Evolutionary conservation across 371 early-diverging fungal species (phyloP).

Genomic region (Rhizopus delemar): DNA sequence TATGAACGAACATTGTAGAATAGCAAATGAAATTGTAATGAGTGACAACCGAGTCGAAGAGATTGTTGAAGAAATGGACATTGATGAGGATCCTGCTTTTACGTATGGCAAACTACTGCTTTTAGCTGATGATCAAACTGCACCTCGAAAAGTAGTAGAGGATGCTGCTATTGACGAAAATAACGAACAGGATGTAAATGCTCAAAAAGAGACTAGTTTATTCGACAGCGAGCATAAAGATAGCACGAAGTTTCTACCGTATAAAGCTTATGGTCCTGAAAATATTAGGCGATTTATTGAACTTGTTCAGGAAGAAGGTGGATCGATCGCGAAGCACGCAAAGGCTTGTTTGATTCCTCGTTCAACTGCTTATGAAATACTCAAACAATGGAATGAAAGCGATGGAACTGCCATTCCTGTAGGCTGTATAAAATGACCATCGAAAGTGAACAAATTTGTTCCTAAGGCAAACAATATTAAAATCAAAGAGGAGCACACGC

Average conservation of each 20-base stretch:
- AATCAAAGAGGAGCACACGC: conserved; percentile 6
- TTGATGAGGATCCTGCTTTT: conserved; percentile 18
- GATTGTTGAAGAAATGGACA: conserved; percentile 13
- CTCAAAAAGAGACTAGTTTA: conserved; percentile 11
- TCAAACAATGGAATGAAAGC: too few relatives aligned
- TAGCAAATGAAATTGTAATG: conserved; percentile 18
- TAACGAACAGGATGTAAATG: conserved; percentile 13
- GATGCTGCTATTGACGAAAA: conserved; percentile 13
- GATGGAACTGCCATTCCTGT: conserved; percentile 7
- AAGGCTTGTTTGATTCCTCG: conserved; percentile 7
- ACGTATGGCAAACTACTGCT: conserved; percentile 15
- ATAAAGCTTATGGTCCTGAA: conserved; percentile 10
- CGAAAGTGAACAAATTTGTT: background rate
- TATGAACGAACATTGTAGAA: conserved; percentile 10
- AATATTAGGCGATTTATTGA: conserved; percentile 11
- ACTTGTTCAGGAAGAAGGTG: conserved; percentile 14
- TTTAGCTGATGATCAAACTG: conserved; percentile 9
- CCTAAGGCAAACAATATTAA: conserved; percentile 4
- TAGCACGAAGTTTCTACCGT: conserved; percentile 11
- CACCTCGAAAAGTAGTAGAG: conserved; percentile 11
- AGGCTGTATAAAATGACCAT: conserved; percentile 5
- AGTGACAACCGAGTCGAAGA: conserved; percentile 12
- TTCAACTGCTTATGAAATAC: conserved; percentile 12
- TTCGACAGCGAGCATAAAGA: conserved; percentile 14
- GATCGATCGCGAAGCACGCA: conserved; percentile 9